Conservation (phyloP, 1,284 basidiomycete genomes). For the Ganoderma resinaceum region DNA sequence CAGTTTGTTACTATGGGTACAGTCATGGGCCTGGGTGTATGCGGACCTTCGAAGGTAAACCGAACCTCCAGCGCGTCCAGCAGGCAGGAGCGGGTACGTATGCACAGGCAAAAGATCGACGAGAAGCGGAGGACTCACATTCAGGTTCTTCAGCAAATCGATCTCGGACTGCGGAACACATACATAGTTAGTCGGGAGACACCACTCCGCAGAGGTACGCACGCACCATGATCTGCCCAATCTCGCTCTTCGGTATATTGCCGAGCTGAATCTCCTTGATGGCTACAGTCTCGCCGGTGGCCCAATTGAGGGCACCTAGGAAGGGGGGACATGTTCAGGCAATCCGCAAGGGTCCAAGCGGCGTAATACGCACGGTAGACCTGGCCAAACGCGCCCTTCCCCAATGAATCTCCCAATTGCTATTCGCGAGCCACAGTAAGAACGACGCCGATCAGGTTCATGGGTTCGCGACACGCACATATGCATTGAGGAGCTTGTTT, state of each 20-base stretch:
- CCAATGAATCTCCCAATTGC: slow-evolving; percentile 95
- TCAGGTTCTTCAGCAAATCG: slow-evolving; percentile 95
- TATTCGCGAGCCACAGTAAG: slow-evolving; percentile 40
- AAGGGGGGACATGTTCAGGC: slow-evolving; percentile 9
- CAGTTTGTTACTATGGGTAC: slow-evolving; percentile 3
- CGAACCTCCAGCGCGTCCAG: background rate
- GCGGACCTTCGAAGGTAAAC: background rate
- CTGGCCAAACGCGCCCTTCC: slow-evolving; percentile 94
- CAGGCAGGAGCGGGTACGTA: too few relatives aligned
- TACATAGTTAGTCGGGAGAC: slow-evolving; percentile 9
- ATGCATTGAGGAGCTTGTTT: slow-evolving; percentile 46
- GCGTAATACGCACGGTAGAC: slow-evolving; percentile 79
- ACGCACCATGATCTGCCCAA: slow-evolving; percentile 94
- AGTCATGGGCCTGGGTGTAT: background rate
- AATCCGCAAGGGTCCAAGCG: background rate
- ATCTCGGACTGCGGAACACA: slow-evolving; percentile 82
- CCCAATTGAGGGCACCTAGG: slow-evolving; percentile 92
- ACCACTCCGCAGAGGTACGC: slow-evolving; percentile 3
- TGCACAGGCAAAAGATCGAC: background rate
- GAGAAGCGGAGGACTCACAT: slow-evolving; percentile 53
- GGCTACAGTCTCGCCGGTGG: slow-evolving; percentile 94
- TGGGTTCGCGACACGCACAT: slow-evolving; percentile 36
- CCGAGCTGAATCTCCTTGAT: slow-evolving; percentile 94
- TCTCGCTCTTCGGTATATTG: slow-evolving; percentile 91
- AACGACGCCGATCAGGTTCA: background rate